Percentiles rank a stretch among this genome's conserved stretches.
These are phyloP conservation scores for Endotrypanum monterogeii DNA, from an alignment of 208 protist genomes.

Conservation along the genomic window DNA sequence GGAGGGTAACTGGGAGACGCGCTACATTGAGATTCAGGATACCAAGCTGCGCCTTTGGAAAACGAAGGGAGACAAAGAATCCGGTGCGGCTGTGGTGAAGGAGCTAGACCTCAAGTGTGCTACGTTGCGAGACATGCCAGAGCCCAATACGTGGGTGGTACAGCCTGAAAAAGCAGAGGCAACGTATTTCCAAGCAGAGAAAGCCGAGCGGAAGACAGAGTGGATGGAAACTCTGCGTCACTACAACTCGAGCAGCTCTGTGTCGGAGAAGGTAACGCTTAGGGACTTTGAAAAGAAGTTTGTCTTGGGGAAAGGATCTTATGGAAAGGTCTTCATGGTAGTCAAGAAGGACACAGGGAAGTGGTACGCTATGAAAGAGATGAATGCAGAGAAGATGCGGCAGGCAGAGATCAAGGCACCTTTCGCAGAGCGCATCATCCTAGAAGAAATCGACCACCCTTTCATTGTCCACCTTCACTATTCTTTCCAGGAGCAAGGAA, in stretches of 20 bases:
- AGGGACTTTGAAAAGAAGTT: conserved; percentile 88
- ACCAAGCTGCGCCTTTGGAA: conserved; percentile 71
- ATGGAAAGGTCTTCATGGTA: conserved; percentile 93
- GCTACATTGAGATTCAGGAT: conserved; percentile 74
- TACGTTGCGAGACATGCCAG: conserved; percentile 29
- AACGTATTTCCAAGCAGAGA: conserved; percentile 36
- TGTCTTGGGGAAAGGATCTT: conserved; percentile 93
- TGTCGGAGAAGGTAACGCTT: conserved; percentile 61
- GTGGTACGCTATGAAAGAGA: conserved; percentile 93
- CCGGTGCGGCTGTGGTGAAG: conserved; percentile 32
- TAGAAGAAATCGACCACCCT: conserved; percentile 92
- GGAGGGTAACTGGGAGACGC: conserved; percentile 42
- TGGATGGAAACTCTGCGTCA: conserved; percentile 44
- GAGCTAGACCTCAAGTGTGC: conserved; percentile 57
- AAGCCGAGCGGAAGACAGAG: conserved; percentile 39
- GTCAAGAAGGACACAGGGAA: conserved; percentile 82
- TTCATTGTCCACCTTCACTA: conserved; percentile 96
- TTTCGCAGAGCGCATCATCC: conserved; percentile 87
- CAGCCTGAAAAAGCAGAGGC: conserved; percentile 26
- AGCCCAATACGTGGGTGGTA: conserved; percentile 30
- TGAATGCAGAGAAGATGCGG: conserved; percentile 77
- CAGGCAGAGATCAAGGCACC: conserved; percentile 34
- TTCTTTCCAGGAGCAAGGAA: conserved; percentile 94
- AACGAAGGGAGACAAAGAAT: conserved; percentile 38
- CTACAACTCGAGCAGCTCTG: conserved; percentile 34